phyloP scores from a whole-genome alignment of 805 yeast species.

The Nadsonia fulvescens region DNA sequence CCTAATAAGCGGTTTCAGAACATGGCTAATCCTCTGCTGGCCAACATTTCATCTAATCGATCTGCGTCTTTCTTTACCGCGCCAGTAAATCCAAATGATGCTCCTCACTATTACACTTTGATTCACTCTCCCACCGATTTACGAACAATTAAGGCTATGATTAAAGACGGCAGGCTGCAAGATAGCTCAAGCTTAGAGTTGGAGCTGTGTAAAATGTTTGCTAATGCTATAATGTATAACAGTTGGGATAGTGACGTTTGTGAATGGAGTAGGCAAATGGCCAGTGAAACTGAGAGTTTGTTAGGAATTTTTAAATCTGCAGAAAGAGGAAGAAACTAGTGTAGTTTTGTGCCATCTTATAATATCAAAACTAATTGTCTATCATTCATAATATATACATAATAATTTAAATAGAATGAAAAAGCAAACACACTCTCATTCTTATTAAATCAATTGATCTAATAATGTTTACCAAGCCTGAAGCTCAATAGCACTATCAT shows the following conservation, averaged over 20 bases:
- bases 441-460: no score
- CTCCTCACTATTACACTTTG: constrained; percentile 47
- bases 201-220: constrained; percentile 59
- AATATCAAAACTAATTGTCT: no score
- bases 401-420: no score
- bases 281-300: constrained; percentile 40
- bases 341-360: no score
- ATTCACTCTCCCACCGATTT: constrained; percentile 51
- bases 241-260: constrained; percentile 44
- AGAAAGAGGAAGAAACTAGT: constrained; percentile 7
- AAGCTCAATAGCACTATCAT: no score
- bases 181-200: constrained; percentile 36
- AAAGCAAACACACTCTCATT: no score
- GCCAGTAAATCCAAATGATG: constrained; percentile 50
- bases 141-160: constrained; percentile 37
- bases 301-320: constrained; percentile 37
- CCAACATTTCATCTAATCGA: constrained; percentile 49
- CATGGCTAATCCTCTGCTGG: constrained; percentile 41
- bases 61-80: constrained; percentile 57
- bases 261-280: constrained; percentile 51
- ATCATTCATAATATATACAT: no score
- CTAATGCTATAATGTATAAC: constrained; percentile 74
- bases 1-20: constrained; percentile 38
- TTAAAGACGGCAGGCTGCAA: constrained; percentile 40
- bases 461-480: no score